Base-by-base conservation (phyloP, 345 rosid species). In the Corchorus capsularis region DNA sequence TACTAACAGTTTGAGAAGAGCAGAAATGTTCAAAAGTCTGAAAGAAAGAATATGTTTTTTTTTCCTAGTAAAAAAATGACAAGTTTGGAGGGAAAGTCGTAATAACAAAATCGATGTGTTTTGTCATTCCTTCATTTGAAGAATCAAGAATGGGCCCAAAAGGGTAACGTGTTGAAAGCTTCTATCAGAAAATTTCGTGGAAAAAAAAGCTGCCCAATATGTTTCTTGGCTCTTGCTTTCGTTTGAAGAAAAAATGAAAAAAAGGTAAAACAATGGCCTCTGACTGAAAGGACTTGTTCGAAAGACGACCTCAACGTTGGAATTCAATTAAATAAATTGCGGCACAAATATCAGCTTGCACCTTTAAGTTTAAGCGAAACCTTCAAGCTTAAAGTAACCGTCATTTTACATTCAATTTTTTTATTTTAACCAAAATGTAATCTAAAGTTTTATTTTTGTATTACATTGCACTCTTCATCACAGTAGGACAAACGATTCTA, bases 61-160 rank as follows among this genome's bases (percentile, higher is more conserved):
- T 34, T 34, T 52, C 46, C 41, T 52, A 53, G 45, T 2, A 5
- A 17, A 10, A 46, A 35, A 52, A 27, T 34, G 52, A 52, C 5
- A 6, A 39, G 5, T 39, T 39, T 39, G 73, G 73, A 70, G 73
- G 73, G 73, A 70, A 70, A 8, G 72, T 69, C 72, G 63, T 59
- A 59, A 61, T 32, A 34, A 32, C 65, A 27, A 5, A 4, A 3
- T 15, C 14, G 17, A 52, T 34, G 46, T 52, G 27, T 53, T 16
- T 2, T 32, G 2, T 69, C 46, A 32, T 13, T 67, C 17, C 39
- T 3, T 67, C 43, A 2, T 39, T 39, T 3, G 59, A 49, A 49
- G 20, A 68, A 68, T 3, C 45, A 49, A 49, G 20, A 68, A 68
- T 17, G 67, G 72, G 57, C 57, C 73, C 45, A 32, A 50, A 50